Base-by-base conservation (phyloP, 2,329 filamentous ascomycete species). In the Aspergillus amoenus region DNA sequence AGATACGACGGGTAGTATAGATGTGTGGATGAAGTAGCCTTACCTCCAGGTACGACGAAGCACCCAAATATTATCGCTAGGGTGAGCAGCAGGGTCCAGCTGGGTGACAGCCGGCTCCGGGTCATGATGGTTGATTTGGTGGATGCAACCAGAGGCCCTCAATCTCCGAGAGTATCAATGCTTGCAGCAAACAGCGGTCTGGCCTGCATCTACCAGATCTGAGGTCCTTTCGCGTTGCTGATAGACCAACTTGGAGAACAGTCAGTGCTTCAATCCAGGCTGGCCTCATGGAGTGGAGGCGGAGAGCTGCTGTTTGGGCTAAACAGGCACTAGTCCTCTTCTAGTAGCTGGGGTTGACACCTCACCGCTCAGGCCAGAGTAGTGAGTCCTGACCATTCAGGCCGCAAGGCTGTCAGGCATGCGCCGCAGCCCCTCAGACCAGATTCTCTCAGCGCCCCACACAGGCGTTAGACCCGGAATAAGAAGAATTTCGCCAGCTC, bases 31-130 rank as follows among this genome's bases (percentile, higher is more conserved):
- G n/a, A 9, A 40, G 17, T 17, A 5, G 18, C 57, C 84, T 73
- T 79, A 90, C 89, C 81, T 77, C 84, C 83, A 69, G 87, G 84
- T 48, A 82, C 81, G 64, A 90, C 76, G 30, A 91, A 73, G 66
- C 80, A 85, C 67, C 81, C 79, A 34, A 91, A 69, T 47, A 84
- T 74, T 62, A 81, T 77, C 44, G 89, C 65, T 59, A 90, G 70
- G 61, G 84, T 81, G 60, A 90, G 73, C 63, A 85, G 79, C 66
- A 84, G 78, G 70, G 86, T 83, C 89, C 89, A 91, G 75, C 77
- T 79, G 77, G 84, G 84, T 78, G 78, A 73, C 72, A 76, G 76
- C 69, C 75, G 72, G 52, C 69, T 73, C 68, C 76, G 77, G 75
- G 78, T 78, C 84, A 87, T 87, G 30, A 39, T 73, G 50, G 27